Base-by-base conservation (phyloP, 306 rosid species). In the Dryas octopetala region DNA sequence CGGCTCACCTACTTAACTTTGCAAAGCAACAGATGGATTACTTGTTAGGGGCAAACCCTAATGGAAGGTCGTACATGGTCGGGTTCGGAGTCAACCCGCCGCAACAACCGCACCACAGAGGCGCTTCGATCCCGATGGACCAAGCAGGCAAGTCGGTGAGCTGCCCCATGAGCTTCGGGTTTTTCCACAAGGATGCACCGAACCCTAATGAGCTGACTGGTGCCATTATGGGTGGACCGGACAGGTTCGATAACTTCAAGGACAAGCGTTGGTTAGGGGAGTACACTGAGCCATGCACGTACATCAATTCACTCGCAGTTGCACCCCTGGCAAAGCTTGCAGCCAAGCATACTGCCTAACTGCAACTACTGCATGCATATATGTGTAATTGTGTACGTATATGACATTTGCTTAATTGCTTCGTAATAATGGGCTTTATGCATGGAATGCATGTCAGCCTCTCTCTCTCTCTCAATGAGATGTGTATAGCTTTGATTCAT, bases 171-270 rank as follows among this genome's bases (percentile, higher is more conserved):
- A 87, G 84, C 81, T 94, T 94, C 73, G 5, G 32, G 1, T 4
- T 82, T 13, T 78, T 82, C 52, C 54, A 26, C 8, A 85, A 13
- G 65, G 79, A 92, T 44, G 55, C 5, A 51, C 93, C 97, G 0
- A 95, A 95, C 78, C 87, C 90, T 23, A 73, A 92, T 66, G 97
- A 92, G 82, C 87, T 92, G 9, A 95, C 99, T 1, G 97, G 97
- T 1, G 99, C 99, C 47, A 95, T 95, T 26, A 52, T 95, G 1
- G 99, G 97, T 12, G 97, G 97, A 9, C 97, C 99, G 9, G 92
- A 95, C 50, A 11, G 46, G 3, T 2, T 14, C 2, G 98, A 95
- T 57, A 79, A 87, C 43, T 95, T 91, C 79, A 4, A 79, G 4
- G 98, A 95, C 46, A 91, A 89, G 66, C 95, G 97, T 32, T 79